Evolutionary conservation across 495 filamentous ascomycete genomes (phyloP), one percentile per base, ranked within the genome.

Genomic region (Aspergillus indologenus): DNA sequence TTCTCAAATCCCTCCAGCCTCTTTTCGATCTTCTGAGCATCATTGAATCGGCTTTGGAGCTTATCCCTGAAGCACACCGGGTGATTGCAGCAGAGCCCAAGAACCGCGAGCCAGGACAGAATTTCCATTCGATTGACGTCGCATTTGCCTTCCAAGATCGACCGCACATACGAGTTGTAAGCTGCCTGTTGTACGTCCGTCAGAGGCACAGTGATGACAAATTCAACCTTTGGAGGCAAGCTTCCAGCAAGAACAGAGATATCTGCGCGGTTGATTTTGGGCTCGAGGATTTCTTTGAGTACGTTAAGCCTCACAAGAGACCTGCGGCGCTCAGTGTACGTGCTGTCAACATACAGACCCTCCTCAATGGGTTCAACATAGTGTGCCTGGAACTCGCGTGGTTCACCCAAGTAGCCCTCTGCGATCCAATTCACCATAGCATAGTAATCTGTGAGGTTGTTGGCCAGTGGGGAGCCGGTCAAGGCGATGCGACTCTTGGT

Each of bases 381-480:
- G 23, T 84, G 78, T 0, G 76, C 67, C 43, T 74, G 77, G 68
- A 98, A 98, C 65, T 91, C 85, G 0, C 57, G 57, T 3, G 73
- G 63, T 6, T 81, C 77, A 17, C 89, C 91, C 5, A 97, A 77
- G 62, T 89, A 96, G 24, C 81, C 82, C 2, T 90, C 88, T 4
- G 90, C 83, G 34, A 94, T 85, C 92, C 92, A 98, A 54, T 93
- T 85, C 51, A 98, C 87, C 84, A 96, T 88, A 8, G 86, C 69
- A 64, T 86, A 90, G 65, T 96, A 96, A 60, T 98, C 92, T 44
- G 77, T 69, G 1, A 96, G 81, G 40, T 89, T 88, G 65, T 96
- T 98, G 0, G 87, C 85, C 18, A 98, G 68, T 9, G 92, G 92
- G 0, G 92, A 92, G 0, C 92, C 92, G 0, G 93, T 96, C 60